phyloP scores from a whole-genome alignment of 352 stramenopile genomes.

The Pythium folliculosum region DNA sequence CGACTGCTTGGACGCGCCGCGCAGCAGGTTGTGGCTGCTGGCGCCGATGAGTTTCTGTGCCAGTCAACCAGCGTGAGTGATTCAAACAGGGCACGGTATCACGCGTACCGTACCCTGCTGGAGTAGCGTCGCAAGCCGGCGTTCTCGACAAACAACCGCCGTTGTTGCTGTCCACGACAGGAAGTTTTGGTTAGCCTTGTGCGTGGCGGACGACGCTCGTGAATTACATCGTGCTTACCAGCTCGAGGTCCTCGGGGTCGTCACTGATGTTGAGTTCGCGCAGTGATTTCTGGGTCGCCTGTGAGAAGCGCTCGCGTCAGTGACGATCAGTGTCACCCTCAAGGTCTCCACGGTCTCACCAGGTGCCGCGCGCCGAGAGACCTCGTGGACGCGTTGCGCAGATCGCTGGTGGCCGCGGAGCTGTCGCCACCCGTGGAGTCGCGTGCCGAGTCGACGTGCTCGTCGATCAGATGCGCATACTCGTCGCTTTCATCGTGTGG shows the following conservation, averaged over 20 bases:
- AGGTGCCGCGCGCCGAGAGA: not conserved
- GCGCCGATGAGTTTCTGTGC: conserved; percentile 15
- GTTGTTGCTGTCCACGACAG: conserved; percentile 22
- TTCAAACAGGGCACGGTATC: too few relatives aligned
- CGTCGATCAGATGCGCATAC: conserved; percentile 70
- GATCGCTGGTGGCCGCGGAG: not conserved
- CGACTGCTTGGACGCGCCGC: conserved; percentile 10
- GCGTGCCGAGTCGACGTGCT: conserved; percentile 62
- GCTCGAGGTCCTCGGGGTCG: conserved; percentile 52
- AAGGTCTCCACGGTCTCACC: not conserved
- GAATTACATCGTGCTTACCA: conserved; percentile 30
- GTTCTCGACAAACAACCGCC: conserved; percentile 26
- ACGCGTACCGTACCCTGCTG: conserved; percentile 16
- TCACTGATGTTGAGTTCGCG: conserved; percentile 42
- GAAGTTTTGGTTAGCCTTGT: not conserved
- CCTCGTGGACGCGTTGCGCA: not conserved
- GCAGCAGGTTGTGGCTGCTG: conserved; percentile 20
- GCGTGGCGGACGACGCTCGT: not conserved
- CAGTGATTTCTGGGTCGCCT: conserved; percentile 38
- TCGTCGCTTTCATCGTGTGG: conserved; percentile 48
- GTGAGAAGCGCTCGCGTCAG: not conserved
- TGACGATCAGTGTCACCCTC: not conserved
- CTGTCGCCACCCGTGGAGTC: conserved; percentile 26
- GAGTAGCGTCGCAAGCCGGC: conserved; percentile 17
- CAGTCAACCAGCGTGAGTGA: not conserved